Evolutionary conservation across 2,329 filamentous ascomycete species (phyloP), one percentile per base, ranked within the genome.

Genomic region (Clarireedia homoeocarpa): DNA sequence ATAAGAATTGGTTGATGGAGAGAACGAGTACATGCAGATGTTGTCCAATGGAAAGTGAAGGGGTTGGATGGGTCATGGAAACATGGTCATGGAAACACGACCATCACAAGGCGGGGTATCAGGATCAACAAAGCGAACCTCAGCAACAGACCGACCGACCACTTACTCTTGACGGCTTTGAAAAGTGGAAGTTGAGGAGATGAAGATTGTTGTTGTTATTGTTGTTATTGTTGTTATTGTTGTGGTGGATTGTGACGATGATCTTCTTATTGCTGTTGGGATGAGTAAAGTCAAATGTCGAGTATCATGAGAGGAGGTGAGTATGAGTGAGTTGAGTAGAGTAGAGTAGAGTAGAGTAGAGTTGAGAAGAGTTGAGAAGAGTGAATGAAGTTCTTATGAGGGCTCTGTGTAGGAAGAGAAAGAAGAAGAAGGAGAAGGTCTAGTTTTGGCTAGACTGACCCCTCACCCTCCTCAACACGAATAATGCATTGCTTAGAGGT

Each of bases 151-250:
- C 24, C 15, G 7, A 42, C 6, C 7, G 15, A 17, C 24, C 15
- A 55, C 53, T 51, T 51, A 55, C 53, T 55, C 26, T 45, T 55
- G 46, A 51, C 23, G 23, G 48, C 56, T 56, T 55, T 53, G 48
- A 48, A 57, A 24, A 26, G 42, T 50, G 47, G 2, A 45, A 23
- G 36, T 10, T 27, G 24, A 2, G 2, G 12, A 44, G n/a, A 42
- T 42, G 4, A 17, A 5, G 39, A 42, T 42, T 42, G 15, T 20
- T n/a, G 20, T 42, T 20, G n/a, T n/a, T n/a, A n/a, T n/a, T n/a
- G n/a, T n/a, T n/a, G n/a, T n/a, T n/a, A n/a, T n/a, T n/a, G 39
- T 42, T 17, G 15, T 42, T 14, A 14, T 42, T 42, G 39, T 5
- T 23, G 12, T 46, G 17, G n/a, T 24, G 12, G 42, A 42, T 42